A percentile compares a stretch with the other conserved stretches of the same genome.
These are phyloP conservation scores for Pyricularia sp. DNA, from an alignment of 2,329 filamentous ascomycete species.

Conservation along the genomic window DNA sequence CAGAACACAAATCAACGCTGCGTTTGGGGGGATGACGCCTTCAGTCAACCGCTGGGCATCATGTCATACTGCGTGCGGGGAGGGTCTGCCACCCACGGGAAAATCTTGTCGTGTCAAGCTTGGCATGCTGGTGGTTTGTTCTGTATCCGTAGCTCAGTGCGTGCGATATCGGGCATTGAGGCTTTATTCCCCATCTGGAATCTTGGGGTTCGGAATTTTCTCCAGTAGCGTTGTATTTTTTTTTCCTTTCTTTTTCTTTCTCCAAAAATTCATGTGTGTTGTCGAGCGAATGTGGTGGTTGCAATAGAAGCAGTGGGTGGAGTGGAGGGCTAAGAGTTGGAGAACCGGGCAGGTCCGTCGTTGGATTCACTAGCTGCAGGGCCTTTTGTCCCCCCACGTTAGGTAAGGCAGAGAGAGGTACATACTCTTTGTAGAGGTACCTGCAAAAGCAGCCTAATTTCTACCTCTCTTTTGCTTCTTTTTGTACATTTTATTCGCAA, in stretches of 20 bases:
- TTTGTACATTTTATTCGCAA: not conserved
- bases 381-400: not conserved
- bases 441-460: too few relatives aligned
- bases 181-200: not conserved
- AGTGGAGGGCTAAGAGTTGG: not conserved
- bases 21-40: not conserved
- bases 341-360: not conserved
- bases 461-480: not conserved
- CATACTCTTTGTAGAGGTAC: too few relatives aligned
- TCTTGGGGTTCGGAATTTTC: not conserved
- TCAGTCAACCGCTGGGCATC: not conserved
- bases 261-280: not conserved
- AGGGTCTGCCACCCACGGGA: not conserved
- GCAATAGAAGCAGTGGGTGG: not conserved
- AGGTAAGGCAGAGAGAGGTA: not conserved
- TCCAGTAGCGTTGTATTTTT: not conserved
- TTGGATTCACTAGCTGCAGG: not conserved
- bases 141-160: not conserved
- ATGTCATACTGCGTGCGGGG: not conserved
- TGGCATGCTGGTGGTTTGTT: not conserved
- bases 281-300: not conserved
- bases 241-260: not conserved
- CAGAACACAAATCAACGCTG: not conserved
- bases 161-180: not conserved
- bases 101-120: not conserved